phyloP scores from a whole-genome alignment of 345 rosid species.

The Brassica incana region DNA sequence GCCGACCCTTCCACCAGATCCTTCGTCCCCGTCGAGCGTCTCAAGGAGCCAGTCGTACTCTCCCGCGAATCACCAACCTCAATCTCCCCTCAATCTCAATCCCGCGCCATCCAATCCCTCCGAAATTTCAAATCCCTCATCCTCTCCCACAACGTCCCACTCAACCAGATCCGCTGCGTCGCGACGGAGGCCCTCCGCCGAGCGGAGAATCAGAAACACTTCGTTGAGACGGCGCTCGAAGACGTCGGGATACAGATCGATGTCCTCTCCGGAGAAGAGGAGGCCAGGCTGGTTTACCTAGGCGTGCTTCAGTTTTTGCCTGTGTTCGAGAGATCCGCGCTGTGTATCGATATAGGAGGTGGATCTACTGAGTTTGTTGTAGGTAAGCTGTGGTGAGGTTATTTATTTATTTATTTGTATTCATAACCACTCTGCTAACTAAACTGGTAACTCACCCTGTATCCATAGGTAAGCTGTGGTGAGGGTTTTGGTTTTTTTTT shows the following conservation, averaged over 20 bases:
- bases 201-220: conserved; percentile 47
- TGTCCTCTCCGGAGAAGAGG: conserved; percentile 66
- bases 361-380: conserved; percentile 72
- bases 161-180: conserved; percentile 47
- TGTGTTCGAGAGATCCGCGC: conserved; percentile 47
- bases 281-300: conserved; percentile 55
- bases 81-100: conserved; percentile 47
- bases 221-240: conserved; percentile 41
- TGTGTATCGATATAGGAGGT: conserved; percentile 70
- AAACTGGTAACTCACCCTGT: no score
- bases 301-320: conserved; percentile 71
- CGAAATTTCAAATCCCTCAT: conserved; percentile 43
- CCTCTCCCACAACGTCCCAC: conserved; percentile 36
- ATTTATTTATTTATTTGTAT: neutral
- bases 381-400: conserved; percentile 53
- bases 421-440: no score
- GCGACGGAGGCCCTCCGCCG: conserved; percentile 69
- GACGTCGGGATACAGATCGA: conserved; percentile 44
- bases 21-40: conserved; percentile 46
- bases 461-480: no score
- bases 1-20: conserved; percentile 54
- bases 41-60: conserved; percentile 49
- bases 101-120: conserved; percentile 50
- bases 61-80: conserved; percentile 52
- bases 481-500: no score